Evolutionary conservation across 129 eudicot genomes (phyloP).

Genomic region (Flaveria sonorensis): DNA sequence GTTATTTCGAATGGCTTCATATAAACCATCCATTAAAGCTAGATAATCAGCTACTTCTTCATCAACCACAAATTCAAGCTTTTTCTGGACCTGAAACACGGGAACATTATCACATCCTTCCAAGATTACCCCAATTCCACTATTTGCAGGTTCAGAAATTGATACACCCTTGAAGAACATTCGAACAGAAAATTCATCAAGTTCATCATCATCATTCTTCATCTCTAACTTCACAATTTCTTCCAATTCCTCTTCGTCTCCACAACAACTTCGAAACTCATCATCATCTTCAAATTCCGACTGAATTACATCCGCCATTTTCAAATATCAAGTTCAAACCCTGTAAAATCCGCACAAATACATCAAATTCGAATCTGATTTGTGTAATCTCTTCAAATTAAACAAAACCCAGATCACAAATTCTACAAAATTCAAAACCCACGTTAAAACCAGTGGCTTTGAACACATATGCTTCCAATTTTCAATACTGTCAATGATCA

Average conservation of each 20-base stretch:
- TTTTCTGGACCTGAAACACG: slow-evolving; percentile 72
- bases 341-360: slow-evolving; percentile 14
- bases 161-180: slow-evolving; percentile 88
- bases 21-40: slow-evolving; percentile 85
- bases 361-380: slow-evolving; percentile 22
- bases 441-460: neutral
- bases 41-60: slow-evolving; percentile 71
- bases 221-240: slow-evolving; percentile 36
- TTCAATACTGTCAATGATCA: neutral
- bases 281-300: slow-evolving; percentile 65
- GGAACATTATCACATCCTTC: slow-evolving; percentile 43
- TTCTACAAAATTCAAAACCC: slow-evolving; percentile 6
- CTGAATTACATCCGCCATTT: slow-evolving; percentile 36
- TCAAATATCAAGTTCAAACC: slow-evolving; percentile 1
- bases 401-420: slow-evolving; percentile 23
- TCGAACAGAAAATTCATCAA: slow-evolving; percentile 55
- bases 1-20: slow-evolving; percentile 48
- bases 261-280: slow-evolving; percentile 88
- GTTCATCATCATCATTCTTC: slow-evolving; percentile 20
- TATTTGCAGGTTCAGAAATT: slow-evolving; percentile 45
- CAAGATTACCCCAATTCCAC: slow-evolving; percentile 89
- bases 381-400: neutral
- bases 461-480: neutral
- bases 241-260: slow-evolving; percentile 66
- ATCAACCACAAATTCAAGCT: slow-evolving; percentile 76